phyloP scores from a whole-genome alignment of 2,329 filamentous ascomycete species.

The Neonectria sp. region DNA sequence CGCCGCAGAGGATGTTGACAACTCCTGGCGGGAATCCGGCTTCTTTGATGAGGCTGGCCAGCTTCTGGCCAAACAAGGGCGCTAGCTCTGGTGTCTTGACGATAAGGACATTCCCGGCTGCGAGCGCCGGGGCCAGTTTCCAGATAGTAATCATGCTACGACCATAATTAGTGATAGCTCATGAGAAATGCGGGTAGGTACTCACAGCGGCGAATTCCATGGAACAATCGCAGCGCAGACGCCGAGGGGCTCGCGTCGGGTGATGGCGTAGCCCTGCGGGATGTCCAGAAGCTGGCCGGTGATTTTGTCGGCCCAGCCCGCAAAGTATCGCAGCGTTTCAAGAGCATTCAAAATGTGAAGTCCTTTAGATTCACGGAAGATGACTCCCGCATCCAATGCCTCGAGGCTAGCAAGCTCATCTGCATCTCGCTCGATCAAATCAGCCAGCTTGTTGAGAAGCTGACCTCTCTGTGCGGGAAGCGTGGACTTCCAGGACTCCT shows the following conservation, averaged over 20 bases:
- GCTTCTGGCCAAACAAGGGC: conserved; percentile 71
- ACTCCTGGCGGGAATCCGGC: conserved; percentile 83
- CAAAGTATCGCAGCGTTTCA: conserved; percentile 31
- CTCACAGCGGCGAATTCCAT: conserved; percentile 77
- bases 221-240: conserved; percentile 80
- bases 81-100: conserved; percentile 76
- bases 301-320: conserved; percentile 31
- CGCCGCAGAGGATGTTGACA: conserved; percentile 79
- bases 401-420: conserved; percentile 58
- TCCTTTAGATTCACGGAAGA: conserved; percentile 35
- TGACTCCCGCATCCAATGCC: conserved; percentile 75
- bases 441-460: conserved; percentile 74
- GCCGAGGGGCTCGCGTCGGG: conserved; percentile 75
- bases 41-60: conserved; percentile 76
- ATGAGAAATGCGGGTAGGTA: not conserved
- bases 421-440: conserved; percentile 73
- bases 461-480: not conserved
- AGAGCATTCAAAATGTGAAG: conserved; percentile 34
- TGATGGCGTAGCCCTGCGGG: conserved; percentile 11
- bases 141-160: conserved; percentile 37
- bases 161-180: fast-evolving
- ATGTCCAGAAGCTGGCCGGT: conserved; percentile 16
- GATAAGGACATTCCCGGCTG: conserved; percentile 73
- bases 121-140: conserved; percentile 78
- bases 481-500: not conserved